These are phyloP conservation scores for Neurospora hispaniola DNA, from an alignment of 495 filamentous ascomycete genomes.

Conservation along the genomic window DNA sequence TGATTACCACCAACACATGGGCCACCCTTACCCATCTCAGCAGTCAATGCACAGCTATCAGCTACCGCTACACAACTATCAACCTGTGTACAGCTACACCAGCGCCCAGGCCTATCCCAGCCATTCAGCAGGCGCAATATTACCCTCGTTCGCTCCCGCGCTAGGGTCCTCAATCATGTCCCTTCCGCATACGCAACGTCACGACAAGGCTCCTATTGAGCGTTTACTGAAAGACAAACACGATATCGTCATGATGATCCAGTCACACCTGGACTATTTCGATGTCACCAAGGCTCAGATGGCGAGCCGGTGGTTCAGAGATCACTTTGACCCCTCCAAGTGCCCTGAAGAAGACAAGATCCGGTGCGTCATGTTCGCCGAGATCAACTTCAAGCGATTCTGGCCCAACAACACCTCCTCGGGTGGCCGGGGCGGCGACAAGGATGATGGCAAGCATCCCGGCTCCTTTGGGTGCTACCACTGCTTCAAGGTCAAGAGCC, in stretches of 20 bases:
- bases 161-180: neutral
- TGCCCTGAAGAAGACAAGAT: conserved; percentile 10
- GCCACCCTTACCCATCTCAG: neutral
- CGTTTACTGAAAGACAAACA: neutral
- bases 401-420: conserved; percentile 1
- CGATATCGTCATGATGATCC: conserved; percentile 2
- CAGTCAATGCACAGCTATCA: conserved; percentile 4
- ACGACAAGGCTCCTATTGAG: neutral
- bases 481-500: conserved; percentile 13
- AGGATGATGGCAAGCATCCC: neutral
- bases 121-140: neutral
- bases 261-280: conserved; percentile 8
- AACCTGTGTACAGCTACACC: conserved; percentile 3
- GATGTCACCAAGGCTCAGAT: conserved; percentile 2
- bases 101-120: neutral
- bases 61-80: conserved; percentile 7
- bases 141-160: neutral
- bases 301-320: conserved; percentile 7
- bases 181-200: neutral
- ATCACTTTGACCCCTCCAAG: conserved; percentile 7
- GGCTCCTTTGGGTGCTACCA: conserved; percentile 21
- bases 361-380: conserved; percentile 10
- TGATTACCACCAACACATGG: conserved; percentile 5
- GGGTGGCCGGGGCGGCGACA: neutral
- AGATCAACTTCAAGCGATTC: conserved; percentile 12